phyloP scores from a whole-genome alignment of 768 basidiomycete species.

The Kwoniella sp. region DNA sequence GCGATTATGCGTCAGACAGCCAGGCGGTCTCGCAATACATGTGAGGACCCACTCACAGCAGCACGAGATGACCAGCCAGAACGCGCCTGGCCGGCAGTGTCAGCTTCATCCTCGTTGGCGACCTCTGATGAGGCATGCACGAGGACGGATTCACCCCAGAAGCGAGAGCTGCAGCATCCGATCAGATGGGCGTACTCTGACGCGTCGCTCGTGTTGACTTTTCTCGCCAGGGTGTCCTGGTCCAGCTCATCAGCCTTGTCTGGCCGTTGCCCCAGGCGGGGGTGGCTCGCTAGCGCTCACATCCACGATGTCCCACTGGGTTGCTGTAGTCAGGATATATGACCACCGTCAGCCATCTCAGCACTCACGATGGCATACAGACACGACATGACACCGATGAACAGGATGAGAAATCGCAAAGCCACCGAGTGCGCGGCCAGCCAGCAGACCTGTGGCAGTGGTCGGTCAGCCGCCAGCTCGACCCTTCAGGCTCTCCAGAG shows the following conservation, averaged over 20 bases:
- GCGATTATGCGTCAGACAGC: neutral
- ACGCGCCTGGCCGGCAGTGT: conserved; percentile 38
- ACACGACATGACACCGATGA: conserved; percentile 50
- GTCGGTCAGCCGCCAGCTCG: neutral
- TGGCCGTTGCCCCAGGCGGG: neutral
- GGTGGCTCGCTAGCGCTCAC: conserved; percentile 36
- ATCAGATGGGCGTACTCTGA: conserved; percentile 48
- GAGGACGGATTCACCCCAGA: conserved; percentile 50
- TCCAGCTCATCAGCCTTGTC: too few species aligned
- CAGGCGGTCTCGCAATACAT: too few species aligned
- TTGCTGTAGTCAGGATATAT: too few species aligned
- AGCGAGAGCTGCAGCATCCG: conserved; percentile 47
- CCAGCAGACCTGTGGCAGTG: conserved; percentile 33
- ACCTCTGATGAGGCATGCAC: neutral
- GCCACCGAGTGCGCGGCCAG: conserved; percentile 44
- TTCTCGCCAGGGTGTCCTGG: conserved; percentile 47
- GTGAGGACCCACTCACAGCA: conserved; percentile 31
- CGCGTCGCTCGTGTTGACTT: conserved; percentile 50
- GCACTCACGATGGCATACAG: conserved; percentile 46
- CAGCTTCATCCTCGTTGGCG: too few species aligned
- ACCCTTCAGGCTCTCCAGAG: neutral
- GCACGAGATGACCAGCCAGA: conserved; percentile 45
- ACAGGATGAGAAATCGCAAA: conserved; percentile 47
- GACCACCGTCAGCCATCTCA: too few species aligned
- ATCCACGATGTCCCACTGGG: conserved; percentile 50